Percentiles rank a stretch among this genome's conserved stretches.
These are phyloP conservation scores for Isoetes taiwanensis DNA, from an alignment of 75 land plant species.

Conservation along the genomic window DNA sequence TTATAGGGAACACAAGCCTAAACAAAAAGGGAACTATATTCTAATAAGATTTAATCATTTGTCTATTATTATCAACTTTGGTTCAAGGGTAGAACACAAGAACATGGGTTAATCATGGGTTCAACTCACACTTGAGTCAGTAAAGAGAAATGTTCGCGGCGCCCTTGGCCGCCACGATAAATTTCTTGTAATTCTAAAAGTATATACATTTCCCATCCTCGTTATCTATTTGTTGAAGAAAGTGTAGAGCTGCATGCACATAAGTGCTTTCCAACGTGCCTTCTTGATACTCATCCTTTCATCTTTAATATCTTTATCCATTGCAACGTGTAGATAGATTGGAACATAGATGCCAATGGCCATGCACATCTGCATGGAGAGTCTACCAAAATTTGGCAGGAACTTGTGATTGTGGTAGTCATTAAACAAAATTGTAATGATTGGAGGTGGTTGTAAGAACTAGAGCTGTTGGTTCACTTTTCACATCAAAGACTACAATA, in stretches of 20 bases:
- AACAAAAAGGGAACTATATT: too few species aligned
- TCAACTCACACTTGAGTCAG: too few species aligned
- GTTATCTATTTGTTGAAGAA: too few species aligned
- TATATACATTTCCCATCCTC: too few species aligned
- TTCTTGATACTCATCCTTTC: constrained; percentile 22
- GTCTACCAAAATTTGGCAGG: constrained; percentile 35
- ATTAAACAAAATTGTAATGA: constrained; percentile 45
- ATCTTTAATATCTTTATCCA: constrained; percentile 48
- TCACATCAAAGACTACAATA: constrained; percentile 63
- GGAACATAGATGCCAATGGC: not conserved
- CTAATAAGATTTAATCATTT: too few species aligned
- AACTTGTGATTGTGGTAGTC: constrained; percentile 54
- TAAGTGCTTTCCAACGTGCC: constrained; percentile 25
- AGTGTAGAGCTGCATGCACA: constrained; percentile 30
- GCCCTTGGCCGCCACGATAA: too few species aligned
- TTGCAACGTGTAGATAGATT: constrained; percentile 27
- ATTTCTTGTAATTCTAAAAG: too few species aligned
- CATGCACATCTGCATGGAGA: constrained; percentile 37
- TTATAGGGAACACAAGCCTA: too few species aligned
- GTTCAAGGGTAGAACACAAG: too few species aligned
- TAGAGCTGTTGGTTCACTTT: constrained; percentile 41
- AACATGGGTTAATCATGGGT: too few species aligned
- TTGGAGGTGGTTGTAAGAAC: constrained; percentile 33
- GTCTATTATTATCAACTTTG: too few species aligned
- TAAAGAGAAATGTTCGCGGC: too few species aligned